Percentiles rank a stretch among this genome's conserved stretches.
These are phyloP conservation scores for Wickerhamiella parazyma DNA, from an alignment of 805 yeast species.

Conservation along the genomic window DNA sequence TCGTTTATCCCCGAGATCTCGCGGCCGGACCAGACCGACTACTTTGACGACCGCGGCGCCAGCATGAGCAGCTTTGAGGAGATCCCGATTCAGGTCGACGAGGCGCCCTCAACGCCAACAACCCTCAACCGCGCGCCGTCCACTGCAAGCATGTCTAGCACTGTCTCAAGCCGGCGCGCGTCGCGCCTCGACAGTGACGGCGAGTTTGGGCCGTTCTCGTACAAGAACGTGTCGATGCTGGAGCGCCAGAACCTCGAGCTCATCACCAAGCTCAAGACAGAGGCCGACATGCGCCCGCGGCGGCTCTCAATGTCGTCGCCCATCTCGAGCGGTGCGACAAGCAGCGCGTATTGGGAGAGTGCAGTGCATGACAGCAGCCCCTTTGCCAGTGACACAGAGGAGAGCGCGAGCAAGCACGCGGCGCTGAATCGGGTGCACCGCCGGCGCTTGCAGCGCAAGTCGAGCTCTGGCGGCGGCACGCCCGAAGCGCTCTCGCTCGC, in stretches of 20 bases:
- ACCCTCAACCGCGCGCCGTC: not conserved
- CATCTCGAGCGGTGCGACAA: conserved; percentile 10
- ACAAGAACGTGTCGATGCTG: conserved; percentile 74
- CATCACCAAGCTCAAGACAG: conserved; percentile 71
- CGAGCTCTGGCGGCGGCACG: conserved; percentile 10
- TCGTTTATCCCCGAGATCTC: conserved; percentile 71
- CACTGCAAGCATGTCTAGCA: conserved; percentile 10
- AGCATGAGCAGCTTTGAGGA: conserved; percentile 41
- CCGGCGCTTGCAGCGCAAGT: conserved; percentile 16
- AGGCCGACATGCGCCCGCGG: conserved; percentile 23
- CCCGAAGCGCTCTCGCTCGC: no score
- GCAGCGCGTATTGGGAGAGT: conserved; percentile 27
- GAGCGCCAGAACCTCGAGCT: conserved; percentile 92
- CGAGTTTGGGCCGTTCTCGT: conserved; percentile 84
- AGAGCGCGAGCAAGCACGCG: conserved; percentile 12
- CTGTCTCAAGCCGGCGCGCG: conserved; percentile 31
- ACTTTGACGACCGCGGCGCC: conserved; percentile 87
- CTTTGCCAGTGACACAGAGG: conserved; percentile 16
- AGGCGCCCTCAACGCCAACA: not conserved
- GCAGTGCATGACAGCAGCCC: conserved; percentile 28
- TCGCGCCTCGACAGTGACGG: conserved; percentile 47
- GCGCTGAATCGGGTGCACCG: conserved; percentile 14
- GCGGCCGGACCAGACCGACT: conserved; percentile 78
- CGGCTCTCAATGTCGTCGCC: conserved; percentile 37
- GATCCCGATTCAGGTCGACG: not conserved